Percentiles rank a stretch among this genome's conserved stretches.
Conservation (phyloP, 73 alveolate species). For the Tetrahymena borealis region DNA sequence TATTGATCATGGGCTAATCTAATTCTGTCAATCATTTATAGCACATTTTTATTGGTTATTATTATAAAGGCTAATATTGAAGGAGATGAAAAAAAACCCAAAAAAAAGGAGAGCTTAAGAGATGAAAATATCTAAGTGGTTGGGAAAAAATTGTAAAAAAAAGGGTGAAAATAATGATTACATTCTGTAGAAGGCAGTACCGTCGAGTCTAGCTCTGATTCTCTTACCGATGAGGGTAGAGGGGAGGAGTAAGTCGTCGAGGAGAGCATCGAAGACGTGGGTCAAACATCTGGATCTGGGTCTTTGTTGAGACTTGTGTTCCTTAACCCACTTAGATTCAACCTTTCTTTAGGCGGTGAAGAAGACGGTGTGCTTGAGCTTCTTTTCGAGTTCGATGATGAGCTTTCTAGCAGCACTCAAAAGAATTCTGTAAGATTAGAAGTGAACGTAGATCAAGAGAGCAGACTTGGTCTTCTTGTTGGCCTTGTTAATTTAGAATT, state of each 20-base stretch:
- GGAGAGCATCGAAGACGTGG: conserved; percentile 34
- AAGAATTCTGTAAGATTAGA: background rate
- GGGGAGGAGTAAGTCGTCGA: conserved; percentile 39
- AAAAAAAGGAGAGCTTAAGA: background rate
- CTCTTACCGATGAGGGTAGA: conserved; percentile 31
- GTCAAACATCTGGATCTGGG: conserved; percentile 41
- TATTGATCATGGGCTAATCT: too few relatives aligned
- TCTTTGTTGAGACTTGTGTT: conserved; percentile 33
- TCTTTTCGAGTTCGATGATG: conserved; percentile 38
- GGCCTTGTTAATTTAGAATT: background rate
- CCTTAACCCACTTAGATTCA: conserved; percentile 41
- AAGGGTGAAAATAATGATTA: background rate
- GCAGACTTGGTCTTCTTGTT: conserved; percentile 1
- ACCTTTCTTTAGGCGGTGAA: conserved; percentile 38
- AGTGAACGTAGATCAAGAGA: background rate
- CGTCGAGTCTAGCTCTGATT: conserved; percentile 44
- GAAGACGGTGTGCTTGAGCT: conserved; percentile 29
- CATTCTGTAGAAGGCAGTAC: conserved; percentile 40
- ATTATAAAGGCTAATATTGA: background rate
- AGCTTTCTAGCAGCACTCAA: conserved; percentile 10
- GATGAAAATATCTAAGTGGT: background rate
- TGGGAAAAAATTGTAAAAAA: background rate
- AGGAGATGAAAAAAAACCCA: background rate
- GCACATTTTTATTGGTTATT: background rate
- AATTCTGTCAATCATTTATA: too few relatives aligned